Conservation (phyloP, 371 early-diverging fungal species). For the Nematocida displodere region DNA sequence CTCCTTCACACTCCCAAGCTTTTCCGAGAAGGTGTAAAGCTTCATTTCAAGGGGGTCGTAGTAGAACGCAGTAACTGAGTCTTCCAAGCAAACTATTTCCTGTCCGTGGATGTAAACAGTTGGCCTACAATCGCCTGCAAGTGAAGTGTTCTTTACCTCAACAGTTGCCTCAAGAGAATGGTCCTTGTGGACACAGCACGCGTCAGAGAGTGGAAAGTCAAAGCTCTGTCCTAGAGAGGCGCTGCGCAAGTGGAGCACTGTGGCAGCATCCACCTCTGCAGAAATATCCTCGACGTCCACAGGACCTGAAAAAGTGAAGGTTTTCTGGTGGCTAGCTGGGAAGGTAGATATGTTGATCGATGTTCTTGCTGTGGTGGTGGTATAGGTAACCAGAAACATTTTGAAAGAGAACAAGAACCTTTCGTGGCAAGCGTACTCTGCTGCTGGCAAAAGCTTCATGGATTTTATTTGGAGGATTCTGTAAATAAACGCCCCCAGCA, state of each 20-base stretch:
- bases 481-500: too few relatives aligned
- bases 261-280: too few relatives aligned
- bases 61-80: background rate
- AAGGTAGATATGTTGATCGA: background rate
- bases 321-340: background rate
- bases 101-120: slow-evolving; percentile 25
- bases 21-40: slow-evolving; percentile 20
- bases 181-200: background rate
- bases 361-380: background rate
- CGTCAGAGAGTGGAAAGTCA: too few relatives aligned
- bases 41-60: slow-evolving; percentile 17
- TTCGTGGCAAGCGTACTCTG: slow-evolving; percentile 9
- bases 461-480: too few relatives aligned
- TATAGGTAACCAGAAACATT: background rate
- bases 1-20: background rate
- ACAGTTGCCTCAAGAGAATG: background rate
- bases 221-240: too few relatives aligned
- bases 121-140: background rate
- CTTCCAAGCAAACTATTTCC: background rate
- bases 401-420: background rate
- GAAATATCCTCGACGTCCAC: background rate
- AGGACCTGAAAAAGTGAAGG: background rate
- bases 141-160: background rate
- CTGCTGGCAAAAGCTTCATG: background rate
- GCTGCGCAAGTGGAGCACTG: too few relatives aligned